A percentile compares a stretch with the other conserved stretches of the same genome.
Evolutionary conservation across 176 grass and related monocot species (phyloP).

Genomic region (Pontederia paniculata): DNA sequence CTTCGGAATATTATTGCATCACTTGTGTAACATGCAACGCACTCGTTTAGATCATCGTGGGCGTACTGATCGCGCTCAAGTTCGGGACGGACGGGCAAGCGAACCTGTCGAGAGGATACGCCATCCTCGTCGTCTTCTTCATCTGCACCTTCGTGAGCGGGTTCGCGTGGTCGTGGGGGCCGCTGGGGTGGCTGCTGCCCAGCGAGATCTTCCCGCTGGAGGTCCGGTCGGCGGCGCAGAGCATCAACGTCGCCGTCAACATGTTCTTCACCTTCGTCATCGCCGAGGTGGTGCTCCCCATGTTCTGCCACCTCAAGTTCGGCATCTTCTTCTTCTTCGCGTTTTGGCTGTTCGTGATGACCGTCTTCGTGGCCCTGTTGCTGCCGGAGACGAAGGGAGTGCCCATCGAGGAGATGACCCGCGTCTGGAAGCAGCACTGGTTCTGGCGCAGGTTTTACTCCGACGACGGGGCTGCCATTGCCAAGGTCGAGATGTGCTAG

Average conservation of each 20-base stretch:
- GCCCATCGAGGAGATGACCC: slow-evolving; percentile 70
- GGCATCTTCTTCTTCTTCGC: slow-evolving; percentile 92
- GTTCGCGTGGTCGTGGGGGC: slow-evolving; percentile 86
- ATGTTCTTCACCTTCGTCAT: slow-evolving; percentile 63
- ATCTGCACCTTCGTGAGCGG: slow-evolving; percentile 75
- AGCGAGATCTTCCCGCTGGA: slow-evolving; percentile 88
- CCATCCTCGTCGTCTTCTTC: slow-evolving; percentile 52
- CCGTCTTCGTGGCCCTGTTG: slow-evolving; percentile 46
- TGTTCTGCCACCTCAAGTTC: slow-evolving; percentile 61
- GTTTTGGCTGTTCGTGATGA: slow-evolving; percentile 62
- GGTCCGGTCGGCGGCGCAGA: slow-evolving; percentile 71
- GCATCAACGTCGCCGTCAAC: slow-evolving; percentile 78
- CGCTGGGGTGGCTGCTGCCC: slow-evolving; percentile 72
- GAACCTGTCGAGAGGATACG: slow-evolving; percentile 41
- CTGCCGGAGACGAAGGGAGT: slow-evolving; percentile 76
- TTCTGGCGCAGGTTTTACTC: slow-evolving; percentile 40
- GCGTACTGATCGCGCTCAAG: slow-evolving; percentile 48
- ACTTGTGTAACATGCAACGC: too few species aligned
- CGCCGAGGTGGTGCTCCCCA: slow-evolving; percentile 58
- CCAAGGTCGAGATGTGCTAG: too few species aligned
- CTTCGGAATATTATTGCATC: neutral
- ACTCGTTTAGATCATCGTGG: slow-evolving; percentile 50
- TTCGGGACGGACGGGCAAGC: slow-evolving; percentile 39
- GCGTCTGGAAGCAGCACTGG: slow-evolving; percentile 78
- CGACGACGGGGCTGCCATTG: too few species aligned